Conservation (phyloP, 2,329 filamentous ascomycete genomes). For the Aspergillus nomiae region DNA sequence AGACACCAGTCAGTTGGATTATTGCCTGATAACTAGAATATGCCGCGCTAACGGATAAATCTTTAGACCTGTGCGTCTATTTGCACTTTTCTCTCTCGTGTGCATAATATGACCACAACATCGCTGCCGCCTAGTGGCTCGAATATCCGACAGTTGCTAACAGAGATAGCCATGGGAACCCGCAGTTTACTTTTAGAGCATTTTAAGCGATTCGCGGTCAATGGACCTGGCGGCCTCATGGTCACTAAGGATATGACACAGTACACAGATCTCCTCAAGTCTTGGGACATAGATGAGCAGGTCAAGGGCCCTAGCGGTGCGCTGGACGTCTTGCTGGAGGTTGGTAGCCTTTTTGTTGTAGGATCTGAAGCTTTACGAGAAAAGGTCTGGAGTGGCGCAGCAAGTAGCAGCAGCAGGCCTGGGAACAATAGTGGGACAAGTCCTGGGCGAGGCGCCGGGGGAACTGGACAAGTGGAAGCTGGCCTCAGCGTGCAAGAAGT, state of each 20-base stretch:
- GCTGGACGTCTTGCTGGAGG: conserved; percentile 86
- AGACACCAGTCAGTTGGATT: conserved; percentile 62
- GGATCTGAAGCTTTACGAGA: conserved; percentile 76
- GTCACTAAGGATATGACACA: conserved; percentile 94
- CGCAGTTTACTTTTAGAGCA: conserved; percentile 83
- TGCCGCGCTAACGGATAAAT: conserved; percentile 12
- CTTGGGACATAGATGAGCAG: conserved; percentile 76
- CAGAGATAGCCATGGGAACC: conserved; percentile 79
- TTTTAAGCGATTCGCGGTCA: conserved; percentile 92
- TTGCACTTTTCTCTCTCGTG: conserved; percentile 74
- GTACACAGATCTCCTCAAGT: conserved; percentile 82
- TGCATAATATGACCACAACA: conserved; percentile 63
- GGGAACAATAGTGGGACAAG: conserved; percentile 47
- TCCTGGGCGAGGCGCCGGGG: conserved; percentile 42
- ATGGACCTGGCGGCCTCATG: conserved; percentile 89
- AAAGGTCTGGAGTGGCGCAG: conserved; percentile 63
- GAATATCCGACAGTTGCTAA: conserved; percentile 79
- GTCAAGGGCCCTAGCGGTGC: conserved; percentile 51
- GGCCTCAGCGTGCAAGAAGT: conserved; percentile 54
- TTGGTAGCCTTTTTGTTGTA: conserved; percentile 94
- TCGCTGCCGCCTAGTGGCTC: conserved; percentile 67
- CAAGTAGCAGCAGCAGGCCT: conserved; percentile 41
- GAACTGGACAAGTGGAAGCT: conserved; percentile 57
- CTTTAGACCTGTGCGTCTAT: conserved; percentile 72
- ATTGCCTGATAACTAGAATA: not conserved